Percentiles rank a stretch among this genome's conserved stretches.
Evolutionary conservation across 495 filamentous ascomycete genomes (phyloP).

Genomic region (Poronia punctata): DNA sequence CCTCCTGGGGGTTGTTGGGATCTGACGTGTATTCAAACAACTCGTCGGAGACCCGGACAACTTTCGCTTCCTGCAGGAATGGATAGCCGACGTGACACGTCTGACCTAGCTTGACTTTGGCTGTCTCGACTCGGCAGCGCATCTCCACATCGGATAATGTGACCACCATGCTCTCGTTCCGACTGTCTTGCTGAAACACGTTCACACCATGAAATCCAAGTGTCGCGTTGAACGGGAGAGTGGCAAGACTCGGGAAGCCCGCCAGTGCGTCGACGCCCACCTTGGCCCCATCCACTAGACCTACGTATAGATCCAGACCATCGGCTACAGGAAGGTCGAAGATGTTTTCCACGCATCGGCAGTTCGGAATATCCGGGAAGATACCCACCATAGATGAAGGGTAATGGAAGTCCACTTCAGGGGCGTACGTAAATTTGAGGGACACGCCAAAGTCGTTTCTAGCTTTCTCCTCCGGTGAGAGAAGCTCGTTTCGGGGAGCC

Average conservation of each 20-base stretch:
- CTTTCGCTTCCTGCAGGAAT: constrained; percentile 89
- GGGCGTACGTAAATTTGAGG: constrained; percentile 84
- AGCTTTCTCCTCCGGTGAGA: constrained; percentile 67
- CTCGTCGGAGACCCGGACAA: constrained; percentile 84
- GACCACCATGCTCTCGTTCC: constrained; percentile 94
- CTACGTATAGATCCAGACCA: constrained; percentile 77
- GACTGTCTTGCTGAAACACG: constrained; percentile 95
- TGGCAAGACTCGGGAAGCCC: constrained; percentile 85
- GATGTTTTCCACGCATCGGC: constrained; percentile 87
- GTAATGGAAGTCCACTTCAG: constrained; percentile 69
- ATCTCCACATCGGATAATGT: constrained; percentile 69
- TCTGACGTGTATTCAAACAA: constrained; percentile 81
- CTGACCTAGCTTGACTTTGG: constrained; percentile 73
- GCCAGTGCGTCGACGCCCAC: constrained; percentile 75
- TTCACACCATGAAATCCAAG: constrained; percentile 87
- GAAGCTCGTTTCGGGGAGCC: constrained; percentile 67
- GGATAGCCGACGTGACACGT: constrained; percentile 91
- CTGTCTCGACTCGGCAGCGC: constrained; percentile 60
- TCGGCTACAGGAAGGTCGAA: constrained; percentile 92
- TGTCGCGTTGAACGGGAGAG: constrained; percentile 67
- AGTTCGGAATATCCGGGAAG: constrained; percentile 83
- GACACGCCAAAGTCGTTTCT: constrained; percentile 88
- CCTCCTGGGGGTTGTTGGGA: constrained; percentile 49
- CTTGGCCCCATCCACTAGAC: constrained; percentile 80
- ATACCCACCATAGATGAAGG: constrained; percentile 80